phyloP scores from a whole-genome alignment of 78 protist genomes.

The Dictyostelium purpureum region DNA sequence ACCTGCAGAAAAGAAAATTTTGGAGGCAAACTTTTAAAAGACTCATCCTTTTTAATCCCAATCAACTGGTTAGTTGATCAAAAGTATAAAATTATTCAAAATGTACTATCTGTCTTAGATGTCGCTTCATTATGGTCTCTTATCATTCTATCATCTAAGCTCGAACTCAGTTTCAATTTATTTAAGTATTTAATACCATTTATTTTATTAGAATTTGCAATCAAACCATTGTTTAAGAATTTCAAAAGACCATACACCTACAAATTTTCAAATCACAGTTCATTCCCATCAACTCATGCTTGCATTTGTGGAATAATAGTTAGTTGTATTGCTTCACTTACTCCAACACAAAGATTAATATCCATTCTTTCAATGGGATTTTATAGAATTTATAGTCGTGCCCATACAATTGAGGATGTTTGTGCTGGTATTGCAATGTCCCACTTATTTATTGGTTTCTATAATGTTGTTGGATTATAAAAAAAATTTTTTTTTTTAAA shows the following conservation, averaged over 20 bases:
- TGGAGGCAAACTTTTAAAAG: background rate
- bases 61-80: background rate
- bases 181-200: background rate
- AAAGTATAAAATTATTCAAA: background rate
- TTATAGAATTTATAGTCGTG: background rate
- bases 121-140: background rate
- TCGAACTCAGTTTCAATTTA: background rate
- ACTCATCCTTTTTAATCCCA: background rate
- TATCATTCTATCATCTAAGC: background rate
- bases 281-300: slow-evolving; percentile 3
- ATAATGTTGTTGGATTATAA: too few species aligned
- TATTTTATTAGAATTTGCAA: background rate
- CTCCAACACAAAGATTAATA: background rate
- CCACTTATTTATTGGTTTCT: background rate
- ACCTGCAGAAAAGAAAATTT: slow-evolving; percentile 17
- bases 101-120: background rate
- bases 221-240: background rate
- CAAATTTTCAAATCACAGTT: background rate
- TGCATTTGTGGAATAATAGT: background rate
- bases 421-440: slow-evolving; percentile 10
- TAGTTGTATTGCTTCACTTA: background rate
- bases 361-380: background rate
- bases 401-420: slow-evolving; percentile 19
- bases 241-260: slow-evolving; percentile 15
- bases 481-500: too few species aligned